Evolutionary conservation across 805 yeast species (phyloP).

Genomic region (Ogataea zsoltii): DNA sequence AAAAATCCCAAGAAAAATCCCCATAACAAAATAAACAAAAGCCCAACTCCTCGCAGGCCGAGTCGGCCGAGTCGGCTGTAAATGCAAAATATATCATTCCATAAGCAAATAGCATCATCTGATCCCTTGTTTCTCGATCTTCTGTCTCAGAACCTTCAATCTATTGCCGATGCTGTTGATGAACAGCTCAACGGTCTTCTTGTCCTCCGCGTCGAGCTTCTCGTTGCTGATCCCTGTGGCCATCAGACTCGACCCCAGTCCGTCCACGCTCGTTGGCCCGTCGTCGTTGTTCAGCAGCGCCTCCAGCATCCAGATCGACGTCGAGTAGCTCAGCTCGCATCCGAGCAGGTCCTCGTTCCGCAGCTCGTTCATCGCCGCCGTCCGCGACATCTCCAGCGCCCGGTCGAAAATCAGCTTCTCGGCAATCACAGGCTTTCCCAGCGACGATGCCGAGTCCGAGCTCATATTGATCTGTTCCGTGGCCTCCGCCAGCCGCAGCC

Average conservation of each 20-base stretch:
- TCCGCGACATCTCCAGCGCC: slow-evolving; percentile 88
- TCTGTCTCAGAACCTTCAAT: slow-evolving; percentile 66
- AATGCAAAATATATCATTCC: slow-evolving; percentile 4
- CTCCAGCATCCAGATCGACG: slow-evolving; percentile 94
- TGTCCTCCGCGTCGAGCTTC: slow-evolving; percentile 70
- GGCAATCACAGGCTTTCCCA: slow-evolving; percentile 48
- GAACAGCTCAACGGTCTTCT: slow-evolving; percentile 73
- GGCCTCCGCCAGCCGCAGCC: slow-evolving; percentile 55
- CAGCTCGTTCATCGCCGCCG: slow-evolving; percentile 87
- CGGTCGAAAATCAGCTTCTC: slow-evolving; percentile 90
- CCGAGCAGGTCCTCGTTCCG: slow-evolving; percentile 68
- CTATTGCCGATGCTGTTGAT: slow-evolving; percentile 82
- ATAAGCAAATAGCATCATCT: slow-evolving; percentile 1
- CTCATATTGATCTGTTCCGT: slow-evolving; percentile 32
- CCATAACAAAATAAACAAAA: background rate
- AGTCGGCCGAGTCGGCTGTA: background rate
- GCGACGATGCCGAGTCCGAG: slow-evolving; percentile 2
- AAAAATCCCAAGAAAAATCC: slow-evolving; percentile 9
- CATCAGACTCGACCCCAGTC: slow-evolving; percentile 28
- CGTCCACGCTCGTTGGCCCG: slow-evolving; percentile 11
- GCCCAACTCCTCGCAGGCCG: no score
- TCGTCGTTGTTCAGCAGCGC: slow-evolving; percentile 60
- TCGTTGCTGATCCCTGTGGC: slow-evolving; percentile 35
- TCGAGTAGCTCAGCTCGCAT: slow-evolving; percentile 87
- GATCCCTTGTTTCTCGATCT: slow-evolving; percentile 40